Percentiles rank a stretch among this genome's conserved stretches.
These are phyloP conservation scores for Hygrophoropsis aurantiaca DNA, from an alignment of 768 basidiomycete genomes.

Conservation along the genomic window DNA sequence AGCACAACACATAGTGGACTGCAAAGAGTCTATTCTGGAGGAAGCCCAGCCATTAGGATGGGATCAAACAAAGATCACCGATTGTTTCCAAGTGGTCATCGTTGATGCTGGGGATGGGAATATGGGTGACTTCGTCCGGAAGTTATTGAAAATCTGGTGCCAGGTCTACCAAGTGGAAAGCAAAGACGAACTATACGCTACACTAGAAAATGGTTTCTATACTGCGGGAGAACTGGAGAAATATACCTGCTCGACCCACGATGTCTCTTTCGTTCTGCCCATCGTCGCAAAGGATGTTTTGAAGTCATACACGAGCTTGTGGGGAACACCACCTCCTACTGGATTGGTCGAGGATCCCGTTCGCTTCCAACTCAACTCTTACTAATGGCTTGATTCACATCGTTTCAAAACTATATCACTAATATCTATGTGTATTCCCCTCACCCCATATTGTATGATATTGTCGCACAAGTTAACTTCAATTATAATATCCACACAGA, in stretches of 20 bases:
- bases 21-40: constrained; percentile 22
- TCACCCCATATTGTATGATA: neutral
- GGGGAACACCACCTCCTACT: constrained; percentile 19
- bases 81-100: constrained; percentile 31
- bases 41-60: constrained; percentile 21
- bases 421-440: constrained; percentile 1
- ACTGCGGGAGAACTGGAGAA: constrained; percentile 26
- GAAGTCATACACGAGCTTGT: constrained; percentile 21
- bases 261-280: constrained; percentile 8
- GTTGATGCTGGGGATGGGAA: constrained; percentile 26
- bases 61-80: constrained; percentile 11
- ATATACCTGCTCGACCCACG: constrained; percentile 7
- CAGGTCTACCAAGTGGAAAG: constrained; percentile 22
- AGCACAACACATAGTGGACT: constrained; percentile 12
- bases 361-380: constrained; percentile 1
- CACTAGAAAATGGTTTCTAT: constrained; percentile 20
- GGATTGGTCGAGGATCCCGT: constrained; percentile 6
- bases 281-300: constrained; percentile 17
- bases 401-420: too few species aligned
- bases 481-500: neutral
- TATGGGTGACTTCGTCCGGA: constrained; percentile 28
- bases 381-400: neutral
- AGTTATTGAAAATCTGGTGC: constrained; percentile 27
- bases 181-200: constrained; percentile 16
- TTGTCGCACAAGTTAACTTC: neutral